A percentile compares a stretch with the other conserved stretches of the same genome.
phyloP scores from a whole-genome alignment of 495 filamentous ascomycete species.

The Neurospora pannonica region DNA sequence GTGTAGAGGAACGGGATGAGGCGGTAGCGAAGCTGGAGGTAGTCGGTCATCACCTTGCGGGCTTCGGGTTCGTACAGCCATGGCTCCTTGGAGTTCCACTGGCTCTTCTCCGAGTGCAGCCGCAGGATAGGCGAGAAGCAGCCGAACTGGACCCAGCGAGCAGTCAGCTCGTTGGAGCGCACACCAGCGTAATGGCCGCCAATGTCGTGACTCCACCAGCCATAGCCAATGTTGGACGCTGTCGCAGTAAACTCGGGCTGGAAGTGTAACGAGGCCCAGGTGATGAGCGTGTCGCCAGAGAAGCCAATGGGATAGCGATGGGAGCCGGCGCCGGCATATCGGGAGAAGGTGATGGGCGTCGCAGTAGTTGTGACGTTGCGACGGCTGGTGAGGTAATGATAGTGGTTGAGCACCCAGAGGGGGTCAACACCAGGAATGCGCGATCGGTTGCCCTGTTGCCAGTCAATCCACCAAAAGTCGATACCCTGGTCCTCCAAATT shows the following conservation, averaged over 20 bases:
- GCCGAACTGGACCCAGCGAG: conserved; percentile 51
- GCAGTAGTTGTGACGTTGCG: conserved; percentile 19
- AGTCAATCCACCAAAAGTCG: conserved; percentile 57
- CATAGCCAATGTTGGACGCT: conserved; percentile 54
- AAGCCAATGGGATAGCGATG: conserved; percentile 55
- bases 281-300: conserved; percentile 47
- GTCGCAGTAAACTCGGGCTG: conserved; percentile 56
- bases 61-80: conserved; percentile 40
- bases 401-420: conserved; percentile 55
- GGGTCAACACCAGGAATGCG: conserved; percentile 48
- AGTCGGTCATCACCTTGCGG: conserved; percentile 32
- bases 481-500: conserved; percentile 39
- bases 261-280: conserved; percentile 48
- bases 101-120: conserved; percentile 43
- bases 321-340: conserved; percentile 48
- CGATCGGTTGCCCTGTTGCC: conserved; percentile 49
- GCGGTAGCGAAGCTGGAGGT: conserved; percentile 40
- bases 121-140: conserved; percentile 49
- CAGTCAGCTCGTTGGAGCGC: conserved; percentile 43
- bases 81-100: conserved; percentile 47
- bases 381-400: conserved; percentile 43
- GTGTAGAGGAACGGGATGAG: conserved; percentile 50
- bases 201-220: conserved; percentile 59
- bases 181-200: conserved; percentile 45
- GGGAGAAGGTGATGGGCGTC: conserved; percentile 34